Percentiles rank a stretch among this genome's conserved stretches.
Conservation (phyloP, 768 basidiomycete species). For the Cubamyces lactineus region DNA sequence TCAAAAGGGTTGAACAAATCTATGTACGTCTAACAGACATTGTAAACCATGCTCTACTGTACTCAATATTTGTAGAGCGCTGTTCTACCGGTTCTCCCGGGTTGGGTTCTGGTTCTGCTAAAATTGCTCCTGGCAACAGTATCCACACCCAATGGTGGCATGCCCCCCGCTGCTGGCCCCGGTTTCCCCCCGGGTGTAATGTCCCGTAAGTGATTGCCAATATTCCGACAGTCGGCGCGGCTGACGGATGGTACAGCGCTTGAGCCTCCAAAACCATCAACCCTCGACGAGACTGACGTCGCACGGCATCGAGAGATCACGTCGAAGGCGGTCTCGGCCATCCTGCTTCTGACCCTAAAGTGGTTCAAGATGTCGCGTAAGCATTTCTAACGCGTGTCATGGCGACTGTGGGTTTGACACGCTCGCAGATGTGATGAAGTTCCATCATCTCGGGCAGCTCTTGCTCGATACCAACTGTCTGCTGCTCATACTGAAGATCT, state of each 20-base stretch:
- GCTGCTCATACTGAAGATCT: conserved; percentile 94
- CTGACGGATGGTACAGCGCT: conserved; percentile 44
- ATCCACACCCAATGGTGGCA: conserved; percentile 69
- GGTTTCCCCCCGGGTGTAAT: conserved; percentile 72
- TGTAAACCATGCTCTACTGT: background rate
- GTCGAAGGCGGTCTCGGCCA: conserved; percentile 95
- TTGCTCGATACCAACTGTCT: conserved; percentile 95
- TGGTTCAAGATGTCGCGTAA: conserved; percentile 99
- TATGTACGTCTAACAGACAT: conserved; percentile 57
- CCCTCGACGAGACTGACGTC: conserved; percentile 90
- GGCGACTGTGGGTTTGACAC: background rate
- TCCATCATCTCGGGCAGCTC: conserved; percentile 95
- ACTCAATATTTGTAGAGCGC: conserved; percentile 57
- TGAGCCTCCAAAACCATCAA: conserved; percentile 69
- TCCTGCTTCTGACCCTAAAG: conserved; percentile 85
- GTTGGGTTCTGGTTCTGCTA: conserved; percentile 90
- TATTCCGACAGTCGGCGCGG: background rate
- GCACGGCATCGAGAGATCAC: conserved; percentile 96
- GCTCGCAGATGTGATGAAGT: conserved; percentile 90
- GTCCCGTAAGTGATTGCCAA: conserved; percentile 52
- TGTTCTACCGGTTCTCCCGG: conserved; percentile 81
- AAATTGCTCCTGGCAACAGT: conserved; percentile 93
- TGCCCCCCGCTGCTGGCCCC: conserved; percentile 63
- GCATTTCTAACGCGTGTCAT: conserved; percentile 36
- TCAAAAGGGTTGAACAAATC: conserved; percentile 89